Evolutionary conservation across 179 eudicot species (phyloP).

Genomic region (Carnegiea gigantea): DNA sequence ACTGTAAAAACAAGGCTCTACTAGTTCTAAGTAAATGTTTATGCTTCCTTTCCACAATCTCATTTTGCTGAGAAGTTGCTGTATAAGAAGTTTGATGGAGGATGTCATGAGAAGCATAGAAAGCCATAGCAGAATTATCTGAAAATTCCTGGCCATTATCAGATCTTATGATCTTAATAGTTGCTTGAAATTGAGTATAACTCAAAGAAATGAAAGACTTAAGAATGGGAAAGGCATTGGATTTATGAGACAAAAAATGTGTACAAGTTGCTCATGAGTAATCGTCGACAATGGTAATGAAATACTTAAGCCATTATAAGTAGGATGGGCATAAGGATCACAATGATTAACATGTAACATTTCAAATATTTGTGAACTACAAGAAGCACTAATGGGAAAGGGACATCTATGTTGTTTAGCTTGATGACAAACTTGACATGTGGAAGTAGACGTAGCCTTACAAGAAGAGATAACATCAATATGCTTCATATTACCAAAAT

Average conservation of each 20-base stretch:
- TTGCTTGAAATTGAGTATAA: too few species aligned
- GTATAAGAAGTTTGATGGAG: background rate
- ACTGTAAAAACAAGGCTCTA: background rate
- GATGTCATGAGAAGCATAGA: background rate
- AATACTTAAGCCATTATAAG: background rate
- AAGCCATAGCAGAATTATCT: background rate
- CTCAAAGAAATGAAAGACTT: background rate
- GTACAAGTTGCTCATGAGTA: background rate
- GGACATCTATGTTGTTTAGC: too few species aligned
- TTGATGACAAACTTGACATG: too few species aligned
- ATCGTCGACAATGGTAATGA: constrained; percentile 16
- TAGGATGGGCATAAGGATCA: background rate
- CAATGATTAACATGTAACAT: background rate
- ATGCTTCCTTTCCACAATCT: background rate
- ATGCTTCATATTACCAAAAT: too few species aligned
- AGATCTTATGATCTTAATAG: too few species aligned
- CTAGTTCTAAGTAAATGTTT: background rate
- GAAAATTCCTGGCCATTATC: background rate
- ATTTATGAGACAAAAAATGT: background rate
- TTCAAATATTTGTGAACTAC: background rate
- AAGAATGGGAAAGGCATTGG: background rate
- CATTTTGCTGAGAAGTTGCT: background rate
- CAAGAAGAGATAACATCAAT: too few species aligned
- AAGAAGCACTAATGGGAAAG: background rate
- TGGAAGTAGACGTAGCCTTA: too few species aligned